Percentiles rank a stretch among this genome's conserved stretches.
Evolutionary conservation across 192 early-diverging fungal species (phyloP).

Genomic region (Umbelopsis isabellina): DNA sequence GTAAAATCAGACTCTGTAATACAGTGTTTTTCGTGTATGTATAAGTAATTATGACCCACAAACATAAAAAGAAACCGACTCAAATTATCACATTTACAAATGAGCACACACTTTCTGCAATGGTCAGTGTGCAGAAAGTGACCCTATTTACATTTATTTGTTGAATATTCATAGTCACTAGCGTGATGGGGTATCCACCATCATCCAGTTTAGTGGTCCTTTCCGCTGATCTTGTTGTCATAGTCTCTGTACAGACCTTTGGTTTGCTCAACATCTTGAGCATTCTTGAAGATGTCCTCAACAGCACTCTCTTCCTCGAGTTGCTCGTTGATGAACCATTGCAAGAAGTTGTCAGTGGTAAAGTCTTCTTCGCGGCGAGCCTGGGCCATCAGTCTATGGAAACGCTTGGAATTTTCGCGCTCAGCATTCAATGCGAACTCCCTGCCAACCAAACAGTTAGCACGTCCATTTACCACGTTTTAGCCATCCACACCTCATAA

Average conservation of each 20-base stretch:
- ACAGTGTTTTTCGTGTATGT: no score
- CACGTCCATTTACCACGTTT: not conserved
- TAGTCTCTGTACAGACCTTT: constrained; percentile 41
- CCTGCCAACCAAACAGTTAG: not conserved
- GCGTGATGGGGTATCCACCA: not conserved
- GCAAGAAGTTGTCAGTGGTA: constrained; percentile 39
- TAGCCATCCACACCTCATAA: not conserved
- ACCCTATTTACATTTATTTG: not conserved
- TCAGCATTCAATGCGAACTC: constrained; percentile 36
- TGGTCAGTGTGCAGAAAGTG: not conserved
- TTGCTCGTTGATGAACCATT: constrained; percentile 45
- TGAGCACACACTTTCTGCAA: not conserved
- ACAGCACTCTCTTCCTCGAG: constrained; percentile 45
- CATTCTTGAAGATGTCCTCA: constrained; percentile 43
- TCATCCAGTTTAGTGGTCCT: constrained; percentile 31
- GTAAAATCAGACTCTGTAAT: no score
- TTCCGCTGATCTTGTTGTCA: constrained; percentile 38
- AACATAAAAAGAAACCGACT: no score
- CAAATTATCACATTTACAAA: not conserved
- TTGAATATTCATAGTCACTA: not conserved
- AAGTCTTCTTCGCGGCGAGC: constrained; percentile 43
- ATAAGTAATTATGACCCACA: no score
- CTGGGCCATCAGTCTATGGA: constrained; percentile 32
- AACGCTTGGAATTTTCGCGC: constrained; percentile 31
- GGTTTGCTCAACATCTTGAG: constrained; percentile 32